Percentiles rank a stretch among this genome's conserved stretches.
Conservation (phyloP, 306 rosid species). For the Rosa chinensis region DNA sequence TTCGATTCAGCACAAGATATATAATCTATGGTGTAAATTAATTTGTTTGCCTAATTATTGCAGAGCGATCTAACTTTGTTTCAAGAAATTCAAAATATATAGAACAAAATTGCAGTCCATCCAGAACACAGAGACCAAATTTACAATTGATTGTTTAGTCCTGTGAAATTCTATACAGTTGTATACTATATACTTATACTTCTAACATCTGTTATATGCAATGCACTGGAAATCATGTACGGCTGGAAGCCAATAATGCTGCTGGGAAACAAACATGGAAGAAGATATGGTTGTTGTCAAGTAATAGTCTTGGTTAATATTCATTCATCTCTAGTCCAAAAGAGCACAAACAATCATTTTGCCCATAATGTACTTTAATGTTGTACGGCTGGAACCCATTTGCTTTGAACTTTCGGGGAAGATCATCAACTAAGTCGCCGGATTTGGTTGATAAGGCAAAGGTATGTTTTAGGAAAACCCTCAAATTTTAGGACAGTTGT, state of each 20-base stretch:
- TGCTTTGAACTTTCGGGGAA: not conserved
- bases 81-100: not conserved
- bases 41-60: not conserved
- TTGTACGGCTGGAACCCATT: slow-evolving; percentile 14
- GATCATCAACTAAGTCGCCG: not conserved
- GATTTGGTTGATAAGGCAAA: slow-evolving; percentile 6
- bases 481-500: not conserved
- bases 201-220: not conserved
- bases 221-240: not conserved
- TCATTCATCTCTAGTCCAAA: not conserved
- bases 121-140: not conserved
- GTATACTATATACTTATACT: not conserved
- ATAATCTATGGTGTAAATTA: not conserved
- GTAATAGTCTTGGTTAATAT: not conserved
- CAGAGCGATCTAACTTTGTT: not conserved
- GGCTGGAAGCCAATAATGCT: slow-evolving; percentile 13
- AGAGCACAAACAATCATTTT: not conserved
- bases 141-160: not conserved
- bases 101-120: not conserved
- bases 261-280: not conserved
- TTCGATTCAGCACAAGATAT: no score
- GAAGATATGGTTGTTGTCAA: slow-evolving; percentile 16
- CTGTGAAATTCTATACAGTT: not conserved
- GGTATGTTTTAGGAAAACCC: not conserved
- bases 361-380: not conserved